phyloP scores from a whole-genome alignment of 169 alveolate species.

The Cryptosporidium ubiquitum region DNA sequence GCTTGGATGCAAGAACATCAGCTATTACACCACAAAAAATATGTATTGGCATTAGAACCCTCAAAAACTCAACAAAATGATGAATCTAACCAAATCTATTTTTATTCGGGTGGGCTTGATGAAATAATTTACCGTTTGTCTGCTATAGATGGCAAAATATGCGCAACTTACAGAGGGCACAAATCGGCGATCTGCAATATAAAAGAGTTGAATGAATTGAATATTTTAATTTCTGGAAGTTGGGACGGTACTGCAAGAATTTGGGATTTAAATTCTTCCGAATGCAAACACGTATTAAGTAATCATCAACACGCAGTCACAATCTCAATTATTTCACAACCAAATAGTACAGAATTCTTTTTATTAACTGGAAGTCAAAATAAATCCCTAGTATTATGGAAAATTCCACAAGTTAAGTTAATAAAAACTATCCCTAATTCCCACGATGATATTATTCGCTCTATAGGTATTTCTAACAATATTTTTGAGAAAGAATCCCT shows the following conservation, averaged over 20 bases:
- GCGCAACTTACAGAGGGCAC: conserved; percentile 37
- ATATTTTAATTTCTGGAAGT: conserved; percentile 53
- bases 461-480: conserved; percentile 12
- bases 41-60: conserved; percentile 53
- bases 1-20: conserved; percentile 4
- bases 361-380: conserved; percentile 67
- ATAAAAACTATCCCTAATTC: conserved; percentile 2
- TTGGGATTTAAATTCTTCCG: conserved; percentile 22
- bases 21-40: conserved; percentile 22
- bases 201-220: background rate
- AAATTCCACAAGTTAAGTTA: conserved; percentile 2
- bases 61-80: background rate
- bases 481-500: background rate
- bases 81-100: background rate
- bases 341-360: background rate
- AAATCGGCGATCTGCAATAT: conserved; percentile 47
- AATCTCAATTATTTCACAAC: conserved; percentile 1
- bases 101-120: conserved; percentile 66
- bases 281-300: conserved; percentile 6
- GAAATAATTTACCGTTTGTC: conserved; percentile 58
- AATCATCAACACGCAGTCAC: conserved; percentile 56
- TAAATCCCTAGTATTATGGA: conserved; percentile 32
- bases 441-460: conserved; percentile 66
- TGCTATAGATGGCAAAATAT: conserved; percentile 11
- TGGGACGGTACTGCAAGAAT: conserved; percentile 70